Percentiles rank a stretch among this genome's conserved stretches.
phyloP scores from a whole-genome alignment of 345 rosid genomes.

The Citrus sp. region DNA sequence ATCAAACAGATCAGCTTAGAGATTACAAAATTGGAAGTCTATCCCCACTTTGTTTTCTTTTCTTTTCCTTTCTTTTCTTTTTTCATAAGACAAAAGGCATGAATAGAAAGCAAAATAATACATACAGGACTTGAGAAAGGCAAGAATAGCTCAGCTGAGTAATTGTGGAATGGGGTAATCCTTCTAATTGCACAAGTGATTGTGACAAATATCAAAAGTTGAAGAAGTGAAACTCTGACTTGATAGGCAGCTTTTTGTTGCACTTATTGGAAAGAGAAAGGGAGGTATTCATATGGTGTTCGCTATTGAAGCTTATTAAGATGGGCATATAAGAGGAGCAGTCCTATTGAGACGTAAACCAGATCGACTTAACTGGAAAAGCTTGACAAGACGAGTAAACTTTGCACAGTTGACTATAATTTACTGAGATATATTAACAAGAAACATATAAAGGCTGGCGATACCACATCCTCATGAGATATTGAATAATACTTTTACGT shows the following conservation, averaged over 20 bases:
- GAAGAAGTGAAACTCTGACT: constrained; percentile 15
- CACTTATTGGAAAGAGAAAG: constrained; percentile 24
- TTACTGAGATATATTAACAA: constrained; percentile 31
- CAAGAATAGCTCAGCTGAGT: neutral
- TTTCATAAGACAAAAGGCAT: neutral
- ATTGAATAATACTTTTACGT: constrained; percentile 19
- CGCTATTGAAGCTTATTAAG: constrained; percentile 28
- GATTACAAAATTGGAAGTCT: constrained; percentile 14
- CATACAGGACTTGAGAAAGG: neutral
- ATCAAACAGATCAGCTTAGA: constrained; percentile 5
- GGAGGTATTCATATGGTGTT: constrained; percentile 4
- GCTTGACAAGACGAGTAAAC: constrained; percentile 16
- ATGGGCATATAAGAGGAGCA: constrained; percentile 9
- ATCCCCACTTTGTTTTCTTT: neutral
- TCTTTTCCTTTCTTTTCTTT: too few relatives aligned
- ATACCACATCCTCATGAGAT: constrained; percentile 19
- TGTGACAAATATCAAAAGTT: constrained; percentile 4
- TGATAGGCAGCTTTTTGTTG: constrained; percentile 12
- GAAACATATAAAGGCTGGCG: constrained; percentile 13
- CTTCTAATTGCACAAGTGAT: constrained; percentile 15
- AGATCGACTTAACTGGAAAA: constrained; percentile 18
- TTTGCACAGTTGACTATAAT: constrained; percentile 36
- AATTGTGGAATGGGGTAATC: neutral
- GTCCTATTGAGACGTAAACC: constrained; percentile 27
- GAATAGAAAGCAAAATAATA: neutral